Conservation (phyloP, 2,329 filamentous ascomycete genomes). For the Myriosclerotinia curreyana region DNA sequence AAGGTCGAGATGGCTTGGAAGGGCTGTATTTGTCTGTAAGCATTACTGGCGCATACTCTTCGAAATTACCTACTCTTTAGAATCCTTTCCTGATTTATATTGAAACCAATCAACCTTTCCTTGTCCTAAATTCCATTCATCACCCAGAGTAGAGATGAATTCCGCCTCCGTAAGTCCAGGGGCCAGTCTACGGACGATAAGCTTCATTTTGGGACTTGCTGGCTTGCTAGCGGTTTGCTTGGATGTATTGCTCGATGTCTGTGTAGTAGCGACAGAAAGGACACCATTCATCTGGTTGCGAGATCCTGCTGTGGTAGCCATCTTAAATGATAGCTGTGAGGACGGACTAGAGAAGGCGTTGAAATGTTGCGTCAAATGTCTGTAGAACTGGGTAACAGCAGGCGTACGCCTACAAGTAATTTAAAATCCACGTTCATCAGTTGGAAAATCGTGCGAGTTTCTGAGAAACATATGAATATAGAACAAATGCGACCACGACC, state of each 20-base stretch:
- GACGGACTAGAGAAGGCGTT: not conserved
- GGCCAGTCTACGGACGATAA: slow-evolving; percentile 79
- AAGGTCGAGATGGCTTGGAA: slow-evolving; percentile 80
- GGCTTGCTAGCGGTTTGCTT: slow-evolving; percentile 47
- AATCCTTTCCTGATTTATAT: slow-evolving; percentile 72
- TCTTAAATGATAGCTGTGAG: not conserved
- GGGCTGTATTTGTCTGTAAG: slow-evolving; percentile 49
- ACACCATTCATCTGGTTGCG: slow-evolving; percentile 50
- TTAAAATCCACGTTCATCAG: not conserved
- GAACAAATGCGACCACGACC: not conserved
- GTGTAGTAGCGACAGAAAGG: slow-evolving; percentile 48
- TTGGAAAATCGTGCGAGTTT: not conserved
- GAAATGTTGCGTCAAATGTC: not conserved
- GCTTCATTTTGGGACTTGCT: slow-evolving; percentile 64
- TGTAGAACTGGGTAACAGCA: not conserved
- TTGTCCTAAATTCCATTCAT: slow-evolving; percentile 76
- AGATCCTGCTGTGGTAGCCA: slow-evolving; percentile 31
- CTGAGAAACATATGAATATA: not conserved
- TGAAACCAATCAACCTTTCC: slow-evolving; percentile 83
- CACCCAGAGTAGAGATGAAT: slow-evolving; percentile 67
- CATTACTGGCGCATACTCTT: not conserved
- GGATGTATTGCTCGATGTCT: slow-evolving; percentile 44
- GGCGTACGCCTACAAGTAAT: not conserved
- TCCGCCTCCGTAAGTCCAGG: slow-evolving; percentile 80
- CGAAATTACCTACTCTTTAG: slow-evolving; percentile 65